A percentile compares a stretch with the other conserved stretches of the same genome.
Evolutionary conservation across 2,329 filamentous ascomycete species (phyloP).

Genomic region (Chaetomium olivaceum): DNA sequence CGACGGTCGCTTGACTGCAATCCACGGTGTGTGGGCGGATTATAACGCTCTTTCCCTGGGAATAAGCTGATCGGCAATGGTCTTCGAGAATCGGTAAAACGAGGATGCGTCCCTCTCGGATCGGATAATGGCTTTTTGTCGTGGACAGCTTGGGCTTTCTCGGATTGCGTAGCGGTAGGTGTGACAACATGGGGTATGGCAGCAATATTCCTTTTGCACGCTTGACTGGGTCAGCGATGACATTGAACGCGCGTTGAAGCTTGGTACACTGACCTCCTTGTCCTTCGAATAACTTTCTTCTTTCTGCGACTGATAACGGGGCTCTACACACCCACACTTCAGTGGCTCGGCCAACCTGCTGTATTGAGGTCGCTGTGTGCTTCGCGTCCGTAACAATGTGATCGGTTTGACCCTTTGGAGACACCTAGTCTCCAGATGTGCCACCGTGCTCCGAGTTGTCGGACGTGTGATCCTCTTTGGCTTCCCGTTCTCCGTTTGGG

Average conservation of each 20-base stretch:
- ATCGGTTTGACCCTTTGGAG: background rate
- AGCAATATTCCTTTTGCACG: background rate
- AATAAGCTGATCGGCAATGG: background rate
- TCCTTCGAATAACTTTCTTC: slow-evolving; percentile 38
- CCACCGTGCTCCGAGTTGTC: background rate
- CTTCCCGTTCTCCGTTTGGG: background rate
- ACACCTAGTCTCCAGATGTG: slow-evolving; percentile 3
- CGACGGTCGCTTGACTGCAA: background rate
- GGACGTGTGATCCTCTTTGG: background rate
- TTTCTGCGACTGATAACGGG: slow-evolving; percentile 33
- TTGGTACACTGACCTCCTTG: slow-evolving; percentile 32
- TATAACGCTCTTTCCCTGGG: background rate
- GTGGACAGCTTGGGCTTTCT: background rate
- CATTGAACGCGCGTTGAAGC: no score
- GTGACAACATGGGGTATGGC: background rate
- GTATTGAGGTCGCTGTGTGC: background rate
- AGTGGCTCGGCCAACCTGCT: background rate
- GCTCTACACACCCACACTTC: background rate
- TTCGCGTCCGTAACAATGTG: background rate
- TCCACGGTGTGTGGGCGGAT: background rate
- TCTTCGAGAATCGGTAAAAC: background rate
- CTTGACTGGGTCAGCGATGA: background rate
- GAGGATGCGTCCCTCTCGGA: background rate
- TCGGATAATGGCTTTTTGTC: background rate
- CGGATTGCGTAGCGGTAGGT: background rate